These are phyloP conservation scores for Talaromyces stipitatus DNA, from an alignment of 495 filamentous ascomycete genomes.

Conservation along the genomic window DNA sequence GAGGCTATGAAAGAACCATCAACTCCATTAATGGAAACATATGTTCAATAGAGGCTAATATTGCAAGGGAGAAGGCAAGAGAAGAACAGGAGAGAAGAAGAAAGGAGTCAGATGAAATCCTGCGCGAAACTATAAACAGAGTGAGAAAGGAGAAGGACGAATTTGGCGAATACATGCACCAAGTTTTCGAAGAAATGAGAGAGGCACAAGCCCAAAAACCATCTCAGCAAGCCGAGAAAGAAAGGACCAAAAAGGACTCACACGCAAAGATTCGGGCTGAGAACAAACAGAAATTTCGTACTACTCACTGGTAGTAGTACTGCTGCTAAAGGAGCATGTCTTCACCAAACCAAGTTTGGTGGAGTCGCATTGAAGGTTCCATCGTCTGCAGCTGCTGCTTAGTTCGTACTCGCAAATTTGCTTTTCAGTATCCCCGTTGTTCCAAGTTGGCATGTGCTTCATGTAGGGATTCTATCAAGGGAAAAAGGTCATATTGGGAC, in stretches of 20 bases:
- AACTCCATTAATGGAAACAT: conserved; percentile 1
- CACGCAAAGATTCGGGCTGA: background rate
- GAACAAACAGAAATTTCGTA: background rate
- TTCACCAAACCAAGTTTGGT: background rate
- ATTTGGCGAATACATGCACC: no score
- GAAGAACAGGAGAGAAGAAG: background rate
- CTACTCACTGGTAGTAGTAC: no score
- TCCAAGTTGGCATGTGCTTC: background rate
- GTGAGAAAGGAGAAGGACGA: no score
- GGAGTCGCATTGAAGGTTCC: background rate
- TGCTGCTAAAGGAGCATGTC: background rate
- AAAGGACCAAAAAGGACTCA: background rate
- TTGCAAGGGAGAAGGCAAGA: no score
- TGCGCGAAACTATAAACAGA: background rate
- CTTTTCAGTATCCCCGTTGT: background rate
- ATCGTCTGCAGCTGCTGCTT: conserved; percentile 1
- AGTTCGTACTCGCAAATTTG: background rate
- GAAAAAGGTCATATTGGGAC: background rate
- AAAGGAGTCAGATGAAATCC: background rate
- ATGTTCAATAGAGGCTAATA: background rate
- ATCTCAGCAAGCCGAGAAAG: background rate
- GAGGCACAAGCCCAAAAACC: no score
- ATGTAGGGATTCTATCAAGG: conserved; percentile 1
- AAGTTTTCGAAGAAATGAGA: no score
- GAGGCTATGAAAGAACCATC: background rate